Evolutionary conservation across 371 early-diverging fungal genomes (phyloP).

Genomic region (Mucor irregularis): DNA sequence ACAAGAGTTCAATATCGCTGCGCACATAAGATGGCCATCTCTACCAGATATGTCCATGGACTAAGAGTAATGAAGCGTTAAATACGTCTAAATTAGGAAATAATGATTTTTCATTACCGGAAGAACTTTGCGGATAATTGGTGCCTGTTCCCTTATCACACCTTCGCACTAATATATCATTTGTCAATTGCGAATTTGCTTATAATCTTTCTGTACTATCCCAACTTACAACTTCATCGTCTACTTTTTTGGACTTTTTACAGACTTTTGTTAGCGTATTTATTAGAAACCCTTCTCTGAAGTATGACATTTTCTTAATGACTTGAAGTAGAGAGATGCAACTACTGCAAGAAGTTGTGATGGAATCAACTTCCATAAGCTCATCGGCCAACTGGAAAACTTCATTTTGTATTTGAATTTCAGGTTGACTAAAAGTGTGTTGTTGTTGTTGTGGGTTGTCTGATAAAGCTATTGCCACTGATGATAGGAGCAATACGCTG

Average conservation of each 20-base stretch:
- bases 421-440: constrained; percentile 3
- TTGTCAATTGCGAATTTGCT: no score
- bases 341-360: constrained; percentile 13
- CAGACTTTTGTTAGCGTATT: constrained; percentile 33
- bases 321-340: constrained; percentile 20
- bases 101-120: constrained; percentile 27
- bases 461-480: not conserved
- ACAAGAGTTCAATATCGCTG: constrained; percentile 43
- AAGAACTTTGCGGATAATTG: constrained; percentile 43
- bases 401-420: constrained; percentile 13
- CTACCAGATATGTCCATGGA: constrained; percentile 48
- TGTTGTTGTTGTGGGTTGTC: constrained; percentile 2
- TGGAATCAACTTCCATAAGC: constrained; percentile 4
- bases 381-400: constrained; percentile 1
- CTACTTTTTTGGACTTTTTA: constrained; percentile 31
- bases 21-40: constrained; percentile 50
- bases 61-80: constrained; percentile 13
- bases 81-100: not conserved
- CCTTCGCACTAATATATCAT: constrained; percentile 41
- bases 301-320: constrained; percentile 15
- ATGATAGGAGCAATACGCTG: not conserved
- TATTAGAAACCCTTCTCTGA: constrained; percentile 29
- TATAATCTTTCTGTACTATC: no score
- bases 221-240: constrained; percentile 40
- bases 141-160: constrained; percentile 49